A percentile compares a stretch with the other conserved stretches of the same genome.
Conservation (phyloP, 441 rosid genomes). For the Adansonia grandidieri region DNA sequence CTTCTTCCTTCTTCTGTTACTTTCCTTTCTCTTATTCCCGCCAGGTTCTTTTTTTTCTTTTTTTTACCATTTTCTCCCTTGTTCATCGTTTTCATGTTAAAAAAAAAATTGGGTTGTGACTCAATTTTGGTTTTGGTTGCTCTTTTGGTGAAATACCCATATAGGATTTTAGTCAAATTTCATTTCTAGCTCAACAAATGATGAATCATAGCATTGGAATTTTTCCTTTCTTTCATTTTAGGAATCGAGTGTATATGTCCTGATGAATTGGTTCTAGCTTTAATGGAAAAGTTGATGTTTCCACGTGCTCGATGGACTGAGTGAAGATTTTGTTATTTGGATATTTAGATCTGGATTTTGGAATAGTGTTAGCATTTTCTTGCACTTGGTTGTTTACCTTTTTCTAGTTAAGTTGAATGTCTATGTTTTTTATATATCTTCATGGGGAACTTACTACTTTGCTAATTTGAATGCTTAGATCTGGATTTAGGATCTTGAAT, state of each 20-base stretch:
- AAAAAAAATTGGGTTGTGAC: not conserved
- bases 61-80: not conserved
- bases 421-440: not conserved
- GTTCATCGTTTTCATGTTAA: not conserved
- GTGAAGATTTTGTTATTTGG: not conserved
- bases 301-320: not conserved
- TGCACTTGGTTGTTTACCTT: not conserved
- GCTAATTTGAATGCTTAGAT: slow-evolving; percentile 12
- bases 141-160: not conserved
- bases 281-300: not conserved
- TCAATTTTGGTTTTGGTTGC: slow-evolving; percentile 1
- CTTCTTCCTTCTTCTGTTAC: slow-evolving; percentile 64
- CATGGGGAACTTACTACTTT: not conserved
- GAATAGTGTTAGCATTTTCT: not conserved
- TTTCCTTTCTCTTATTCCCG: slow-evolving; percentile 90
- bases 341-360: slow-evolving; percentile 18
- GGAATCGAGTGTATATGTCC: not conserved
- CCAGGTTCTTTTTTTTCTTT: slow-evolving; percentile 48
- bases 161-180: not conserved
- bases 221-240: not conserved
- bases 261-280: not conserved
- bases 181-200: not conserved
- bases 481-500: not conserved
- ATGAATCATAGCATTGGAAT: not conserved
- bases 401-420: not conserved